Evolutionary conservation across 371 early-diverging fungal genomes (phyloP).

Genomic region (Saksenaea oblongispora): DNA sequence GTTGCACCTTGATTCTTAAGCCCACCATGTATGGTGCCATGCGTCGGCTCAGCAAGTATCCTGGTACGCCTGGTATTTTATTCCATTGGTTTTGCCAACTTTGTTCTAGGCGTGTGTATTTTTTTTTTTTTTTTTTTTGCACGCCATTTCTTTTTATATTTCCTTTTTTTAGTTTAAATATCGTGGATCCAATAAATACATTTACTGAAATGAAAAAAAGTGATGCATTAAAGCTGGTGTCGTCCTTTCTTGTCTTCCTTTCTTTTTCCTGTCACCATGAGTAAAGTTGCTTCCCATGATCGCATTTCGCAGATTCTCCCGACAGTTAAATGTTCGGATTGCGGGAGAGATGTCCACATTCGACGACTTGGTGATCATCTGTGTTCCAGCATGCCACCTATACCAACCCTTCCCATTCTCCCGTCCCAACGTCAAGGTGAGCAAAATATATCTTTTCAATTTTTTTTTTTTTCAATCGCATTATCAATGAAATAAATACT

Average conservation of each 20-base stretch:
- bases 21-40: not conserved
- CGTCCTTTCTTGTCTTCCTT: not conserved
- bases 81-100: constrained; percentile 1
- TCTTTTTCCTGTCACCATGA: not conserved
- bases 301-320: constrained; percentile 23
- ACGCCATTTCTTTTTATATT: constrained; percentile 2
- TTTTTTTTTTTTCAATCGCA: not conserved
- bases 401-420: constrained; percentile 14
- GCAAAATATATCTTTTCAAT: not conserved
- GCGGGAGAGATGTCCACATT: constrained; percentile 21
- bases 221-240: constrained; percentile 1
- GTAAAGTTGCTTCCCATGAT: not conserved
- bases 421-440: constrained; percentile 26
- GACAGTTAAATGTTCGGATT: constrained; percentile 26
- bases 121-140: not conserved
- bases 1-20: not conserved
- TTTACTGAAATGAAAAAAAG: constrained; percentile 2
- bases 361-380: constrained; percentile 20
- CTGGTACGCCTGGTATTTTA: not conserved
- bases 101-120: constrained; percentile 1
- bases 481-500: not conserved
- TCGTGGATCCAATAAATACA: not conserved
- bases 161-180: constrained; percentile 3
- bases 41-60: not conserved
- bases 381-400: constrained; percentile 15